Conservation (phyloP, 1,139 yeast genomes). For the Zhuliangozyma blackwelliae region DNA sequence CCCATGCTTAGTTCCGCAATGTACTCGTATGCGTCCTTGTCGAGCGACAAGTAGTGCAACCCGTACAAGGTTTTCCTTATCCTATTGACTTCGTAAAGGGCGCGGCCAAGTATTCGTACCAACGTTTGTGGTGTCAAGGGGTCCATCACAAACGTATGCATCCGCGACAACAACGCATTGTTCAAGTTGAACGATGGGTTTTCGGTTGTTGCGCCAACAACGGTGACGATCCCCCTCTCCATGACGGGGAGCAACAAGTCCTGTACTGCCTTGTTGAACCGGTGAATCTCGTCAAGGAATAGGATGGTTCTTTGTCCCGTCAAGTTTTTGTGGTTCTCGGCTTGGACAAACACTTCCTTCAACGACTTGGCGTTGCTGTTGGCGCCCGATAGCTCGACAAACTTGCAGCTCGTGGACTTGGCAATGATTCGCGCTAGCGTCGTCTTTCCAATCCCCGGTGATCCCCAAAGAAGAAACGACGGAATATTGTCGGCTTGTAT, state of each 20-base stretch:
- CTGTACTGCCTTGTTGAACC: slow-evolving; percentile 87
- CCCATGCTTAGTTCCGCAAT: slow-evolving; percentile 82
- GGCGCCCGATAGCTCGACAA: slow-evolving; percentile 86
- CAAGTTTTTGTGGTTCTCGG: slow-evolving; percentile 61
- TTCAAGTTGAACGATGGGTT: slow-evolving; percentile 91
- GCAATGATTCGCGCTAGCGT: slow-evolving; percentile 64
- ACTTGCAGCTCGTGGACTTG: slow-evolving; percentile 46
- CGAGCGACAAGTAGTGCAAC: slow-evolving; percentile 46
- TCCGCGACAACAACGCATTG: slow-evolving; percentile 81
- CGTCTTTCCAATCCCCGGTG: slow-evolving; percentile 95
- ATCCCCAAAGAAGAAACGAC: slow-evolving; percentile 91
- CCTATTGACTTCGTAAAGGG: slow-evolving; percentile 57
- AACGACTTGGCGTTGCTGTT: slow-evolving; percentile 68
- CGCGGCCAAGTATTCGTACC: slow-evolving; percentile 55
- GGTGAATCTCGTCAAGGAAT: slow-evolving; percentile 89
- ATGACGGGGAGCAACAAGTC: slow-evolving; percentile 75
- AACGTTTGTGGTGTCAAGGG: slow-evolving; percentile 56
- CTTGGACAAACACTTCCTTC: slow-evolving; percentile 67
- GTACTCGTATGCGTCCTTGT: slow-evolving; percentile 58
- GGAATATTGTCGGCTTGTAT: slow-evolving; percentile 64
- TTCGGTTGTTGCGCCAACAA: slow-evolving; percentile 95
- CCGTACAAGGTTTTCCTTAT: slow-evolving; percentile 41
- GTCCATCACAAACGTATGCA: slow-evolving; percentile 80
- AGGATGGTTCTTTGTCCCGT: slow-evolving; percentile 71
- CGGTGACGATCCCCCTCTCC: slow-evolving; percentile 61